Evolutionary conservation across 495 filamentous ascomycete genomes (phyloP), one percentile per base, ranked within the genome.

Genomic region (Apiosordaria backusii): DNA sequence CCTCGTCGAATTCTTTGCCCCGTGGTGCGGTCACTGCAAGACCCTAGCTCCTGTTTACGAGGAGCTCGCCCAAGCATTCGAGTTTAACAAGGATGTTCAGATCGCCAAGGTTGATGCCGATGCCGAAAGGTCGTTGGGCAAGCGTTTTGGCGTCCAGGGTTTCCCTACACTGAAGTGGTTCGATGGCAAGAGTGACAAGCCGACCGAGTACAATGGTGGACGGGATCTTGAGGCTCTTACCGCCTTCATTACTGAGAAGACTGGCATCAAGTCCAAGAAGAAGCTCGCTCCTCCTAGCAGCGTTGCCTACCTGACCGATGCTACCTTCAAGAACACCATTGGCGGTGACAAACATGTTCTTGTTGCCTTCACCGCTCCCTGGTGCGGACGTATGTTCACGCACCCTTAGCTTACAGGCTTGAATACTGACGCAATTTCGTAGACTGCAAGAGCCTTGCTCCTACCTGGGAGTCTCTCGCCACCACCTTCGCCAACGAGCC

Each of bases 21-120:
- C 95, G 65, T 99, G 95, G 95, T 99, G 96, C 78, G 96, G 96
- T 57, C 77, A 99, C 85, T 99, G 95, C 90, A 98, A 98, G 84
- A 97, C 80, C 65, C 90, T 99, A 10, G 96, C 93, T 22, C 95
- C 95, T 52, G 81, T 95, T 62, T 99, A 95, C 77, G 95, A 99
- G 77, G 90, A 99, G 78, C 87, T 99, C n/a, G 94, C 87, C 61
- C 77, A 83, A 40, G 80, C 80, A 61, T 93, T 91, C 75, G 86
- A 87, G 50, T 87, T 84, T 67, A 86, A 88, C 68, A 86, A 89
- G 69, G 88, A 96, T 75, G 87, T 99, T 27, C 87, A 85, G 72
- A 91, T 99, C 72, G 95, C 87, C 69, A 98, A 98, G 82, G 95
- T 99, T 72, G 92, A 99, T 74, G 95, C 93, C 55, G 95, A 99